These are phyloP conservation scores for Phytophthora macrochlamydospora DNA, from an alignment of 352 stramenopile species.

Conservation along the genomic window DNA sequence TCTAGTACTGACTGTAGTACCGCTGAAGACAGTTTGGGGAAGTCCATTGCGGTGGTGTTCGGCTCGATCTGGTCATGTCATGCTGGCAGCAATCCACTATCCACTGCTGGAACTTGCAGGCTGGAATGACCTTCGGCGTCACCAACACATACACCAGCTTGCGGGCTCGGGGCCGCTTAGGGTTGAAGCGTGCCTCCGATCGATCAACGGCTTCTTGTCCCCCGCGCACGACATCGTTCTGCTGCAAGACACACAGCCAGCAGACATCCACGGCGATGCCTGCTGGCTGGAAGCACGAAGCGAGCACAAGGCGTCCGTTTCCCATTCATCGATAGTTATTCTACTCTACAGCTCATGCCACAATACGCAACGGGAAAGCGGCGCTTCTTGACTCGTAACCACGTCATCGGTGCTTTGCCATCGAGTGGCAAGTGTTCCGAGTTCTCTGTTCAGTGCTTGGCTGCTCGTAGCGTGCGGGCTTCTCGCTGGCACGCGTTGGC, in stretches of 20 bases:
- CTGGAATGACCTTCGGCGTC: no score
- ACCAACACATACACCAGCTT: background rate
- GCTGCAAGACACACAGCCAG: no score
- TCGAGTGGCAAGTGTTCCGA: no score
- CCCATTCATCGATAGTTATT: slow-evolving; percentile 35
- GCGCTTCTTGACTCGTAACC: background rate
- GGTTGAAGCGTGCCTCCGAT: background rate
- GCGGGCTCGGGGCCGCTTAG: background rate
- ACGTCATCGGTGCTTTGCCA: no score
- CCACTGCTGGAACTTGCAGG: no score
- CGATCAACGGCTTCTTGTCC: background rate
- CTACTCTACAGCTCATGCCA: slow-evolving; percentile 37
- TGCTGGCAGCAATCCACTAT: no score
- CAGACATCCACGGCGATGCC: background rate
- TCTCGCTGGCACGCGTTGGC: slow-evolving; percentile 47
- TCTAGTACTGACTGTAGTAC: no score
- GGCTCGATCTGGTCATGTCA: background rate
- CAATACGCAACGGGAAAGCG: slow-evolving; percentile 18
- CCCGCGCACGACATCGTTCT: background rate
- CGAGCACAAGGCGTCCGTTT: slow-evolving; percentile 12
- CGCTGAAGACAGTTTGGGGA: no score
- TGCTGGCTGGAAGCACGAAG: background rate
- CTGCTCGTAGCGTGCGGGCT: slow-evolving; percentile 19
- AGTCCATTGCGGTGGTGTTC: background rate
- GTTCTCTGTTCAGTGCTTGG: slow-evolving; percentile 22